Evolutionary conservation across 2,329 filamentous ascomycete species (phyloP), one percentile per base, ranked within the genome.

Genomic region (Dactylellina haptotyla): DNA sequence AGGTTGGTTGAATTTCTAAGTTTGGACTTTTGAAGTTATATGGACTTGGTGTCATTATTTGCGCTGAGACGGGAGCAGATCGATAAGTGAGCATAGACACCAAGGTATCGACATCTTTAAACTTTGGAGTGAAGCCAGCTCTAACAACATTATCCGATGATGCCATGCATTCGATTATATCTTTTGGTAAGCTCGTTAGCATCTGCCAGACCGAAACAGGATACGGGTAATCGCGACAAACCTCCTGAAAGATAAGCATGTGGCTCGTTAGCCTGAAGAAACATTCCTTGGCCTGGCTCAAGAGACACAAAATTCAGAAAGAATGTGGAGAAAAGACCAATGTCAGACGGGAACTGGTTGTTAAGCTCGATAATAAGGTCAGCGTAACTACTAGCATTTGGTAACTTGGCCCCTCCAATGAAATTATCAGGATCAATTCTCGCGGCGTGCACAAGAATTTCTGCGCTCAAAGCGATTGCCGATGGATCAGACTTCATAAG

Each of bases 91-190:
- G 84, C 89, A 97, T 96, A 75, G 88, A 86, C 32, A 94, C 92
- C 9, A 99, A 85, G 0, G 93, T 98, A 61, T 88, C 83, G 20
- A 98, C 92, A 78, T 99, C 95, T 83, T 98, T 97, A 86, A 97
- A 99, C 81, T 99, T 99, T 64, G 95, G 95, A 0, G 95, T 99
- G 82, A 99, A 95, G 45, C 95, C 95, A 0, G 95, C 95, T 64
- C 95, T 92, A 57, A 99, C 93, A 34, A 99, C 95, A 77, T 99
- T 99, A 85, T 99, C 95, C n/a, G 92, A 96, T 6, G 92, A 90
- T 0, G 95, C 95, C 95, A 99, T 99, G 84, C 95, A 99, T 82
- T 99, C 95, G 80, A 99, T 93, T 77, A 99, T 97, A 79, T 99
- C 94, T 82, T 41, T 43, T 37, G 51, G 43, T 64, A 18, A 43